Evolutionary conservation across 2,329 filamentous ascomycete species (phyloP).

Genomic region (Aureobasidium sp.): DNA sequence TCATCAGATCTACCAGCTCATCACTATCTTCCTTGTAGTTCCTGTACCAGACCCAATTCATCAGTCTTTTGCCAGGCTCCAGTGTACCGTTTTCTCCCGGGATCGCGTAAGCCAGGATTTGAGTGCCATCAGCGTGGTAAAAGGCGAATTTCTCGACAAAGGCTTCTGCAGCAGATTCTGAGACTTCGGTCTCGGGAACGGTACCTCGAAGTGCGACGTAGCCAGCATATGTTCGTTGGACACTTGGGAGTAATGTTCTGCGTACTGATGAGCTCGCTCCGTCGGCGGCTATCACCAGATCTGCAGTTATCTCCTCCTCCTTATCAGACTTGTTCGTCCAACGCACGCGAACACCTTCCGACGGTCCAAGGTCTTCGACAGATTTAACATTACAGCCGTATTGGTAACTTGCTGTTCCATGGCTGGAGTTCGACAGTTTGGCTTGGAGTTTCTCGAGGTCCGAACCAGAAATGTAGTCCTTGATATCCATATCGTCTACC

Average conservation of each 20-base stretch:
- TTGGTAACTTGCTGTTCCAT: slow-evolving; percentile 20
- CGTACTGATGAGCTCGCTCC: slow-evolving; percentile 27
- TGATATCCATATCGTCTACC: slow-evolving; percentile 32
- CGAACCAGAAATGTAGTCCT: slow-evolving; percentile 20
- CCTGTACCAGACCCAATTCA: slow-evolving; percentile 43
- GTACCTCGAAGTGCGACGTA: slow-evolving; percentile 27
- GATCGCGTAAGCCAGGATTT: slow-evolving; percentile 37
- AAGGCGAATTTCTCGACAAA: slow-evolving; percentile 35
- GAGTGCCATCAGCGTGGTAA: slow-evolving; percentile 29
- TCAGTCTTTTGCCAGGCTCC: slow-evolving; percentile 30
- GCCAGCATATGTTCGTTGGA: slow-evolving; percentile 23
- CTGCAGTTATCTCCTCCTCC: slow-evolving; percentile 19
- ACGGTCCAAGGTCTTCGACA: slow-evolving; percentile 15
- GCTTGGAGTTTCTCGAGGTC: not conserved
- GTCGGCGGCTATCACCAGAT: slow-evolving; percentile 38
- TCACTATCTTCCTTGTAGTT: slow-evolving; percentile 32
- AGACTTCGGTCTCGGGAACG: slow-evolving; percentile 26
- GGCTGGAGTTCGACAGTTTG: not conserved
- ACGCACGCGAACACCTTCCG: slow-evolving; percentile 17
- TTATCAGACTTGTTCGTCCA: slow-evolving; percentile 20
- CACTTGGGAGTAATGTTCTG: slow-evolving; percentile 18
- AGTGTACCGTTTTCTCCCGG: slow-evolving; percentile 34
- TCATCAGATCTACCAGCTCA: slow-evolving; percentile 36
- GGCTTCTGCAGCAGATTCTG: slow-evolving; percentile 21
- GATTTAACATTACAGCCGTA: slow-evolving; percentile 23